Conservation (phyloP, 352 stramenopile genomes). For the Phytophthora sp. region DNA sequence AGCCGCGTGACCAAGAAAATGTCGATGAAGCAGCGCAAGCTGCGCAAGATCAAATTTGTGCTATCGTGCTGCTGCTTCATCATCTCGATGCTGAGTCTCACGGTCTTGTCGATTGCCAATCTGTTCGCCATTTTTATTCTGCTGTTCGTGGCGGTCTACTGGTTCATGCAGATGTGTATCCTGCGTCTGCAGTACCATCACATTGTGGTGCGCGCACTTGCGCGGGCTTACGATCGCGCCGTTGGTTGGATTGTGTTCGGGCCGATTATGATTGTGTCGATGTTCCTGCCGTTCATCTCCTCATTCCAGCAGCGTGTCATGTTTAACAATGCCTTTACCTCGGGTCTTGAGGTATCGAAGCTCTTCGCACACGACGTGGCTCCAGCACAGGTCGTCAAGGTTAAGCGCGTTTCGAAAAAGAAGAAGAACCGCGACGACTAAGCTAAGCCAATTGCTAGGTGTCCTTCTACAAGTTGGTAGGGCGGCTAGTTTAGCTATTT, state of each 20-base stretch:
- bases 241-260: constrained; percentile 91
- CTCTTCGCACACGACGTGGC: constrained; percentile 88
- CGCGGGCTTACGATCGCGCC: constrained; percentile 72
- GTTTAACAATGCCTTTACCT: constrained; percentile 92
- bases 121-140: constrained; percentile 78
- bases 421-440: constrained; percentile 90
- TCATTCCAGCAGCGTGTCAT: constrained; percentile 90
- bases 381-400: constrained; percentile 81
- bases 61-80: constrained; percentile 74
- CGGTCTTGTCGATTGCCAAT: constrained; percentile 73
- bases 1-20: constrained; percentile 90
- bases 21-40: constrained; percentile 90
- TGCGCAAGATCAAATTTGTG: constrained; percentile 90
- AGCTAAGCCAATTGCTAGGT: constrained; percentile 19
- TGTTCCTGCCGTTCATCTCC: constrained; percentile 90
- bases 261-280: constrained; percentile 88
- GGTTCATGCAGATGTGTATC: constrained; percentile 87
- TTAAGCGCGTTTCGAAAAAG: constrained; percentile 90
- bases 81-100: constrained; percentile 71
- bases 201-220: constrained; percentile 81
- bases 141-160: constrained; percentile 79
- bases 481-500: constrained; percentile 40
- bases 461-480: constrained; percentile 2
- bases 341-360: constrained; percentile 88
- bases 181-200: constrained; percentile 84